phyloP scores from a whole-genome alignment of 495 filamentous ascomycete species.

The Trichoderma asperelloides region DNA sequence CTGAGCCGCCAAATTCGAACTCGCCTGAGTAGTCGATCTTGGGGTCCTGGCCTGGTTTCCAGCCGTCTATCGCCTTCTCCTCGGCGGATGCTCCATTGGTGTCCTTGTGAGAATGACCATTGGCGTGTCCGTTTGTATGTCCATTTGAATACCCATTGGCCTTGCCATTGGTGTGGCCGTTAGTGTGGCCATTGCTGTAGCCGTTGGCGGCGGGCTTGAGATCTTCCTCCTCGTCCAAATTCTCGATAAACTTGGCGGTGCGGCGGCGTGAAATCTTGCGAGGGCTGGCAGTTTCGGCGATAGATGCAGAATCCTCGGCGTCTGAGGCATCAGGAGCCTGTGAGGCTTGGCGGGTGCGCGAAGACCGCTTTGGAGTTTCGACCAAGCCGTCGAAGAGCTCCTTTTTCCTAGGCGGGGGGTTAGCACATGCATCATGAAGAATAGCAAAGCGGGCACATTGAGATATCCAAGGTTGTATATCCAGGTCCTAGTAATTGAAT shows the following conservation, averaged over 20 bases:
- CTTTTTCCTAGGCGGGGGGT: constrained; percentile 30
- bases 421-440: background rate
- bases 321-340: constrained; percentile 30
- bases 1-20: constrained; percentile 83
- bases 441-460: background rate
- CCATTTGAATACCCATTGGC: constrained; percentile 11
- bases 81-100: constrained; percentile 23
- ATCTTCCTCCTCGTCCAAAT: constrained; percentile 30
- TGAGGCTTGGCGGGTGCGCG: constrained; percentile 33
- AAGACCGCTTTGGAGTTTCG: constrained; percentile 33
- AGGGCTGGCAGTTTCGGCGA: constrained; percentile 26
- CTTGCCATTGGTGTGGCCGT: constrained; percentile 16
- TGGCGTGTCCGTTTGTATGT: constrained; percentile 14
- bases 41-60: constrained; percentile 59
- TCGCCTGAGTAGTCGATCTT: constrained; percentile 71
- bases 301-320: constrained; percentile 35
- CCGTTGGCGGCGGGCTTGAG: constrained; percentile 20
- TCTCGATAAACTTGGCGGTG: constrained; percentile 36
- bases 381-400: constrained; percentile 45
- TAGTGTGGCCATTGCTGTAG: constrained; percentile 15
- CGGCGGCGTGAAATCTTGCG: constrained; percentile 23
- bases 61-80: constrained; percentile 52
- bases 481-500: background rate
- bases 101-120: no score
- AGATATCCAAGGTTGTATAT: background rate